Conservation (phyloP, 352 stramenopile genomes). For the Phytophthora chlamydospora region DNA sequence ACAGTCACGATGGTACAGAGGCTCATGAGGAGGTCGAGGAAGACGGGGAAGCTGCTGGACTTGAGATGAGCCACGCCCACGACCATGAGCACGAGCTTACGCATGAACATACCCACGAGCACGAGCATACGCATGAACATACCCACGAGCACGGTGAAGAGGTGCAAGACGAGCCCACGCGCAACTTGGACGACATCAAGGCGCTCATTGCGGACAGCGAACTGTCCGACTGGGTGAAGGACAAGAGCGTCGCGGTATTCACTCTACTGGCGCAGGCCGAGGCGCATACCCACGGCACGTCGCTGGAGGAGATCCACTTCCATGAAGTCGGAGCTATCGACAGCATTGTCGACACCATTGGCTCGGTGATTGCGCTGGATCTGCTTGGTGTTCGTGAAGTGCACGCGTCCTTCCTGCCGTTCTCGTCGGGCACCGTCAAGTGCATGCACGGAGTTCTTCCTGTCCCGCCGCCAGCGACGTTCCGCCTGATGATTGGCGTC, state of each 20-base stretch:
- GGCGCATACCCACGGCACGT: constrained; percentile 93
- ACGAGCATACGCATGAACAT: constrained; percentile 51
- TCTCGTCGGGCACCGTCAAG: constrained; percentile 93
- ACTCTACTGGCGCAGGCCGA: constrained; percentile 93
- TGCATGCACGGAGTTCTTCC: constrained; percentile 96
- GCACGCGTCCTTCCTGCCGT: constrained; percentile 82
- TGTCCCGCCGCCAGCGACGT: constrained; percentile 94
- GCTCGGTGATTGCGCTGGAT: constrained; percentile 93
- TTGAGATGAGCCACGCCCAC: constrained; percentile 33
- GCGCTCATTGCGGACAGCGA: constrained; percentile 80
- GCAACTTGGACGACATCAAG: constrained; percentile 92
- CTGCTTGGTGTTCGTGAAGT: constrained; percentile 91
- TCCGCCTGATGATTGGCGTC: constrained; percentile 94
- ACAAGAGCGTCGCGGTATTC: constrained; percentile 92
- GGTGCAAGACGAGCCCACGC: constrained; percentile 69
- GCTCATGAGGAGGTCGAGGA: constrained; percentile 11
- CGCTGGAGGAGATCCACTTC: constrained; percentile 95
- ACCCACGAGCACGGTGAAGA: constrained; percentile 39
- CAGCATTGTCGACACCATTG: constrained; percentile 97
- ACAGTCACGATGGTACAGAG: constrained; percentile 36
- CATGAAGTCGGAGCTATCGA: constrained; percentile 98
- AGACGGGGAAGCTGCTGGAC: constrained; percentile 4
- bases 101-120: constrained; percentile 37
- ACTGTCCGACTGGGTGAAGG: constrained; percentile 90
- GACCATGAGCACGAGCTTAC: constrained; percentile 35